Conservation (phyloP, 108 stramenopile species). For the Tribonema minus region DNA sequence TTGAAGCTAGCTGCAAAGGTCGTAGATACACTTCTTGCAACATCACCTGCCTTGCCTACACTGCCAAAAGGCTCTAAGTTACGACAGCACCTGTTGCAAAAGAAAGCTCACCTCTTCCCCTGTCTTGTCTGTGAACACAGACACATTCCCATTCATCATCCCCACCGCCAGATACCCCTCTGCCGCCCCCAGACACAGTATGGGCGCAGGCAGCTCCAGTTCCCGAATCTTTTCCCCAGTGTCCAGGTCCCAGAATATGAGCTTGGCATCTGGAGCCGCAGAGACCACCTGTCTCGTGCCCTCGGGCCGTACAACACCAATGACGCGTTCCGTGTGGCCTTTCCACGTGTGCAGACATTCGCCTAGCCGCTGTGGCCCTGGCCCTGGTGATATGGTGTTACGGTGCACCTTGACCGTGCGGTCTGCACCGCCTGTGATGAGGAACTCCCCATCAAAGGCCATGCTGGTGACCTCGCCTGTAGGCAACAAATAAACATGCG, state of each 20-base stretch:
- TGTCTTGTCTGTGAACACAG: too few relatives aligned
- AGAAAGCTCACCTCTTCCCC: too few relatives aligned
- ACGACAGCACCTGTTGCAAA: too few relatives aligned
- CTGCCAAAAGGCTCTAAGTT: too few relatives aligned
- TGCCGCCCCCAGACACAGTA: constrained; percentile 10
- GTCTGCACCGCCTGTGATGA: constrained; percentile 23
- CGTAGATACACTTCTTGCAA: too few relatives aligned
- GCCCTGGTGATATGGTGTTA: not conserved
- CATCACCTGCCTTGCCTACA: too few relatives aligned
- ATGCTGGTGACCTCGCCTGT: too few relatives aligned
- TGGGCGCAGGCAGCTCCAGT: constrained; percentile 3
- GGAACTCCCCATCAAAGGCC: constrained; percentile 28
- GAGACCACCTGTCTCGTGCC: not conserved
- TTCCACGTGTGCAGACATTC: constrained; percentile 10
- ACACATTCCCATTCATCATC: constrained; percentile 9
- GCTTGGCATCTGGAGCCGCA: not conserved
- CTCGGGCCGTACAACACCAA: constrained; percentile 7
- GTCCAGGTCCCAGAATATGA: constrained; percentile 5
- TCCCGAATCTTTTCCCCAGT: constrained; percentile 3
- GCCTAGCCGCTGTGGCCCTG: constrained; percentile 18
- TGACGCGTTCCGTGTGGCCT: constrained; percentile 8
- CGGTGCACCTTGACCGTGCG: constrained; percentile 24
- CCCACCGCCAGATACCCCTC: constrained; percentile 14
- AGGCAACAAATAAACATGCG: too few relatives aligned
- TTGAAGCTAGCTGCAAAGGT: too few relatives aligned